These are phyloP conservation scores for Fusarium concolor DNA, from an alignment of 2,329 filamentous ascomycete genomes.

Conservation along the genomic window DNA sequence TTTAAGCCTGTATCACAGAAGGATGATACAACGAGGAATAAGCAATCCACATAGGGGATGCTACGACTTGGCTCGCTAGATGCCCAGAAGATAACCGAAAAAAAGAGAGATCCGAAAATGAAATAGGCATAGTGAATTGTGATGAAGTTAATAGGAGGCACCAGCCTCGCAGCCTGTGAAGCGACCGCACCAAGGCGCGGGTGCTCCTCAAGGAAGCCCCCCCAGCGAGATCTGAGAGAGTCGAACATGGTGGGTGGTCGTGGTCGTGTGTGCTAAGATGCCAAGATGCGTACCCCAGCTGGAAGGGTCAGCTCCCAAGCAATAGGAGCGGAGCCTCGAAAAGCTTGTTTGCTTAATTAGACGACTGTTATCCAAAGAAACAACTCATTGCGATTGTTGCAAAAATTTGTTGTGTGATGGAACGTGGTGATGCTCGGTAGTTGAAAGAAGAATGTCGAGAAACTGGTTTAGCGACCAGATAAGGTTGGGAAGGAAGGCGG, in stretches of 20 bases:
- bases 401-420: neutral
- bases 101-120: conserved; percentile 64
- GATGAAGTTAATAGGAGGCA: conserved; percentile 68
- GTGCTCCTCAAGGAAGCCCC: conserved; percentile 39
- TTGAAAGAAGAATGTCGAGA: neutral
- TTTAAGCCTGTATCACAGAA: conserved; percentile 77
- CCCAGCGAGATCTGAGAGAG: conserved; percentile 37
- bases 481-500: neutral
- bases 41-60: conserved; percentile 71
- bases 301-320: conserved; percentile 22
- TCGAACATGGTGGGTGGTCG: conserved; percentile 34
- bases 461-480: neutral
- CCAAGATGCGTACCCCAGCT: conserved; percentile 22
- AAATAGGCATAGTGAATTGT: conserved; percentile 77
- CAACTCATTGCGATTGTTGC: conserved; percentile 29
- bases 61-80: conserved; percentile 62
- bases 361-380: conserved; percentile 28
- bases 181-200: conserved; percentile 21
- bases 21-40: conserved; percentile 74
- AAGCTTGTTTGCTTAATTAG: conserved; percentile 4
- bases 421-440: neutral
- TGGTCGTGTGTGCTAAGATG: conserved; percentile 9
- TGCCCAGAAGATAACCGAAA: conserved; percentile 71
- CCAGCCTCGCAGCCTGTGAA: neutral
- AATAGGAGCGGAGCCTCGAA: conserved; percentile 14